These are phyloP conservation scores for Paraphoma sp. DNA, from an alignment of 2,329 filamentous ascomycete species.

Conservation along the genomic window DNA sequence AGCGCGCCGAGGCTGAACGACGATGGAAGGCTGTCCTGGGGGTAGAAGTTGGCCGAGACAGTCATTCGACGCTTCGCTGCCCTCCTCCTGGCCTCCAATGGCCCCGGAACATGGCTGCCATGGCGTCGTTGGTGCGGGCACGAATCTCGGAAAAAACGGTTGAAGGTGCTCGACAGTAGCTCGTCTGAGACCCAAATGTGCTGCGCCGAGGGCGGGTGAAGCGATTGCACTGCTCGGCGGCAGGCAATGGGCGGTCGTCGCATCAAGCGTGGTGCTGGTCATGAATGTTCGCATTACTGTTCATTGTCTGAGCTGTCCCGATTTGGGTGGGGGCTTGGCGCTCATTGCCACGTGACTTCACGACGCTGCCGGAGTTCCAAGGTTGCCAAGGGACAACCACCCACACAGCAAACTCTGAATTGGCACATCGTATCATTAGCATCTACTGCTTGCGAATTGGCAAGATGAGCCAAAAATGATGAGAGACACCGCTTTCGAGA, in stretches of 20 bases:
- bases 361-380: too few relatives aligned
- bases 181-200: slow-evolving; percentile 68
- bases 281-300: slow-evolving; percentile 18
- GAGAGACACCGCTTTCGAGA: not conserved
- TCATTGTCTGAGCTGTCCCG: slow-evolving; percentile 11
- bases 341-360: not conserved
- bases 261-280: slow-evolving; percentile 51
- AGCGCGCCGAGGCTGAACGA: slow-evolving; percentile 35
- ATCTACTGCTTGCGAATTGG: not conserved
- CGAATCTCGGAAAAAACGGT: slow-evolving; percentile 57
- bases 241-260: slow-evolving; percentile 56
- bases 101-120: slow-evolving; percentile 68
- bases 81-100: slow-evolving; percentile 66
- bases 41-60: slow-evolving; percentile 50
- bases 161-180: slow-evolving; percentile 58
- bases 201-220: slow-evolving; percentile 49
- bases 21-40: slow-evolving; percentile 27
- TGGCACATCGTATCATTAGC: too few relatives aligned
- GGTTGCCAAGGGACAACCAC: too few relatives aligned
- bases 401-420: too few relatives aligned
- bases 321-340: slow-evolving; percentile 11
- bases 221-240: slow-evolving; percentile 57
- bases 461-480: not conserved
- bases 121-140: slow-evolving; percentile 57
- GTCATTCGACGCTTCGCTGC: slow-evolving; percentile 63